Conservation (phyloP, 768 basidiomycete genomes). For the Lentinula boryana region DNA sequence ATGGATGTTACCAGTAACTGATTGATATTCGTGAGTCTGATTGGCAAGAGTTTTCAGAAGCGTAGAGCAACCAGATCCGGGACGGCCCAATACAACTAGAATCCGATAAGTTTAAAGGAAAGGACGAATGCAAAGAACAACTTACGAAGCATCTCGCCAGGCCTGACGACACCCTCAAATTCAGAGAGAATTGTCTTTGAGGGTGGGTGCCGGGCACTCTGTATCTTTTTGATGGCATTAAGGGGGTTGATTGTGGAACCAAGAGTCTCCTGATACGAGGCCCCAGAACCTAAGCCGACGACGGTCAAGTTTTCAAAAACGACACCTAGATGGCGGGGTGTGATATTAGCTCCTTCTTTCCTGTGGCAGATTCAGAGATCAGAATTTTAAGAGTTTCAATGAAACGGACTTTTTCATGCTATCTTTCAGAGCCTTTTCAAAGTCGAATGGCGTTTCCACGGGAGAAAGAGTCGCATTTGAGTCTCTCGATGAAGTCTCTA, state of each 20-base stretch:
- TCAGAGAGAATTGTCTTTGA: constrained; percentile 55
- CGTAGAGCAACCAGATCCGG: constrained; percentile 81
- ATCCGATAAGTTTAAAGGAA: neutral
- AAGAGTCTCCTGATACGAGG: constrained; percentile 52
- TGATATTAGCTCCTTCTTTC: constrained; percentile 41
- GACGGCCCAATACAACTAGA: constrained; percentile 78
- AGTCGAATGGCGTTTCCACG: constrained; percentile 25
- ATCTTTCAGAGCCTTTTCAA: constrained; percentile 26
- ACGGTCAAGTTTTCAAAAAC: constrained; percentile 54
- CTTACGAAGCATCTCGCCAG: constrained; percentile 77
- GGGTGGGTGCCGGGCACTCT: constrained; percentile 50
- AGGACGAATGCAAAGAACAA: constrained; percentile 11
- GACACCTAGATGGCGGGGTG: constrained; percentile 53
- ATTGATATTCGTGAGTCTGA: constrained; percentile 60
- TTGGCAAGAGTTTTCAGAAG: constrained; percentile 81
- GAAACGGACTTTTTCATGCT: constrained; percentile 27
- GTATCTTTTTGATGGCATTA: constrained; percentile 35
- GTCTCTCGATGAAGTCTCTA: constrained; percentile 14
- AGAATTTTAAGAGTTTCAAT: neutral
- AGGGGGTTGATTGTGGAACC: constrained; percentile 57
- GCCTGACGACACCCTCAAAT: constrained; percentile 59
- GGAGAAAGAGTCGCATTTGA: constrained; percentile 19
- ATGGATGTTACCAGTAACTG: constrained; percentile 60
- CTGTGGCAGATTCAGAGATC: constrained; percentile 21
- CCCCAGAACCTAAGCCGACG: constrained; percentile 50